These are phyloP conservation scores for Cercophora newfieldiana DNA, from an alignment of 495 filamentous ascomycete genomes.

Conservation along the genomic window DNA sequence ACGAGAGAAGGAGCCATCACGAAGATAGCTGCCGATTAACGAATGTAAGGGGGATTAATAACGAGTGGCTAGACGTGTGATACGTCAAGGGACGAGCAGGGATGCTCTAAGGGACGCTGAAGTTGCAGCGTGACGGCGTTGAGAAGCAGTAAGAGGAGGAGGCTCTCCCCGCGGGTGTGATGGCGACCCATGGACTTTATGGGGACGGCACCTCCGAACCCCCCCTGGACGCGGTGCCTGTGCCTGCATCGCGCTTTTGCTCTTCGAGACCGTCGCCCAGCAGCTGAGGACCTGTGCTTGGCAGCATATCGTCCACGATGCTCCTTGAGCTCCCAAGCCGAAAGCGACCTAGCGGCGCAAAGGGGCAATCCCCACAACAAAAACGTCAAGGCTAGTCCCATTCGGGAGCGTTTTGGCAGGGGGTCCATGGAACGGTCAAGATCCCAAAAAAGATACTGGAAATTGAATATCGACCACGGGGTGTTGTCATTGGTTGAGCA, in stretches of 20 bases:
- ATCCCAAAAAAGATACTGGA: not conserved
- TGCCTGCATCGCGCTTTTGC: too few species aligned
- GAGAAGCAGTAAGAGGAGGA: conserved; percentile 2
- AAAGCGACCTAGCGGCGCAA: not conserved
- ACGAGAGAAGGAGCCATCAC: conserved; percentile 46
- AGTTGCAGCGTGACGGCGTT: conserved; percentile 19
- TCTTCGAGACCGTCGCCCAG: not conserved
- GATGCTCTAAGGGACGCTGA: conserved; percentile 33
- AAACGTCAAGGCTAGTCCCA: not conserved
- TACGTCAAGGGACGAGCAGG: conserved; percentile 47
- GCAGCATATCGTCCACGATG: not conserved
- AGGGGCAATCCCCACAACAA: not conserved
- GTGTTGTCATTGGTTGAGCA: not conserved
- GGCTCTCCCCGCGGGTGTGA: not conserved
- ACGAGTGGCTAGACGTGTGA: conserved; percentile 48
- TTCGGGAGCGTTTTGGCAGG: not conserved
- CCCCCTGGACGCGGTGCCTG: too few species aligned
- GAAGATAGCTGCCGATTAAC: conserved; percentile 20
- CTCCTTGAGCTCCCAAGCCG: not conserved
- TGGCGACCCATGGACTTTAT: not conserved
- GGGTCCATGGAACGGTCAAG: not conserved
- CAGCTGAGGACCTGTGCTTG: not conserved
- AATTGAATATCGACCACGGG: not conserved
- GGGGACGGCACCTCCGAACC: too few species aligned
- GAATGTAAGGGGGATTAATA: conserved; percentile 31